phyloP scores from a whole-genome alignment of 345 rosid species.

The Linum usitatissimum region DNA sequence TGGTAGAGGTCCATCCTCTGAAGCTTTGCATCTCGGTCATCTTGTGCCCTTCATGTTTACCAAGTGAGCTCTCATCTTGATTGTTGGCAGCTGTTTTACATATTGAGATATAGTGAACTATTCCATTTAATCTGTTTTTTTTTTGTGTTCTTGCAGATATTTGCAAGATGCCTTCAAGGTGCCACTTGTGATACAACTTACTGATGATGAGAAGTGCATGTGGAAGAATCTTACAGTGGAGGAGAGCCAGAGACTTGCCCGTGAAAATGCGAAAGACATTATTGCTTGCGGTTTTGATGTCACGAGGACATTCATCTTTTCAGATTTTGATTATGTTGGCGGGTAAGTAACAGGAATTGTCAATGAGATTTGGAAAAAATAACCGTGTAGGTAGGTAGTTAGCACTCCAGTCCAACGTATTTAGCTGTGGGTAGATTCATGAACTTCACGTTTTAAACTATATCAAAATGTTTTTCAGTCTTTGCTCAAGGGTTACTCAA shows the following conservation, averaged over 20 bases:
- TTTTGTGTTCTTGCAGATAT: no score
- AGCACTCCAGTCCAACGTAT: no score
- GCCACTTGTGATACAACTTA: constrained; percentile 86
- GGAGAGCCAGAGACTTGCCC: constrained; percentile 81
- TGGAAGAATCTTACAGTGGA: constrained; percentile 80
- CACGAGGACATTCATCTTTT: constrained; percentile 76
- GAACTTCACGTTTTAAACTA: no score
- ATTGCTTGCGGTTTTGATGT: constrained; percentile 94
- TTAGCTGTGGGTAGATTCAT: neutral
- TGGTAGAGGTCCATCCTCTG: constrained; percentile 94
- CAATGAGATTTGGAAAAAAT: neutral
- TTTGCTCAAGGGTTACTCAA: no score
- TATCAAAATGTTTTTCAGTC: neutral
- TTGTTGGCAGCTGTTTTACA: neutral
- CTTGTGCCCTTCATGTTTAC: constrained; percentile 95
- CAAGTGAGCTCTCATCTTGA: constrained; percentile 33
- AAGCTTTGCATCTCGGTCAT: constrained; percentile 85
- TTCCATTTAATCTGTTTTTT: no score
- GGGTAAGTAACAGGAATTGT: constrained; percentile 38
- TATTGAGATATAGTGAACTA: no score
- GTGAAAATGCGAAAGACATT: constrained; percentile 90
- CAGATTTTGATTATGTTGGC: constrained; percentile 81
- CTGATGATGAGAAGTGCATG: constrained; percentile 88
- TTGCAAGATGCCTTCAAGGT: constrained; percentile 87
- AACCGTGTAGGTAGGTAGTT: neutral